Evolutionary conservation across 495 filamentous ascomycete genomes (phyloP).

Genomic region (Durotheca rogersii): DNA sequence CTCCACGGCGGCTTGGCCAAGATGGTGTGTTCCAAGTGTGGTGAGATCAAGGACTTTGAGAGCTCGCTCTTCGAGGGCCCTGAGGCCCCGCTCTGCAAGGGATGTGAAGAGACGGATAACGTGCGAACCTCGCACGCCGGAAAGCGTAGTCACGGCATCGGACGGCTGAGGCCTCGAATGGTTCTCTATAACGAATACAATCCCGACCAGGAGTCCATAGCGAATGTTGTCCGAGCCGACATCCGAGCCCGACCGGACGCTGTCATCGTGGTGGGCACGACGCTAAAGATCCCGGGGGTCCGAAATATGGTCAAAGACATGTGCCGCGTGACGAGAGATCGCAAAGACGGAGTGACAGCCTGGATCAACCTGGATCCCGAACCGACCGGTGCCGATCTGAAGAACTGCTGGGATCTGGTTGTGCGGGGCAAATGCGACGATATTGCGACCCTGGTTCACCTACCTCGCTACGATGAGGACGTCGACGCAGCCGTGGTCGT

Average conservation of each 20-base stretch:
- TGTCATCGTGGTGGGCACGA: conserved; percentile 92
- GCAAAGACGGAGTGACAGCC: conserved; percentile 84
- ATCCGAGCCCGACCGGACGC: conserved; percentile 83
- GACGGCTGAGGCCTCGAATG: conserved; percentile 85
- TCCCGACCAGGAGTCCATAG: conserved; percentile 93
- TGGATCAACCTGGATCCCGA: conserved; percentile 91
- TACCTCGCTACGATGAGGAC: conserved; percentile 77
- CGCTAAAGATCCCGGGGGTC: conserved; percentile 90
- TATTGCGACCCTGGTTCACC: conserved; percentile 70
- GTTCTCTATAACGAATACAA: conserved; percentile 97
- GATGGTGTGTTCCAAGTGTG: conserved; percentile 95
- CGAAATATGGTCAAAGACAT: conserved; percentile 86
- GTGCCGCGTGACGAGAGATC: conserved; percentile 73
- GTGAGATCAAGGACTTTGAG: conserved; percentile 72
- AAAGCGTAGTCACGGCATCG: conserved; percentile 91
- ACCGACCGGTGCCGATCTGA: conserved; percentile 79
- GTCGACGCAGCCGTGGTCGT: conserved; percentile 44
- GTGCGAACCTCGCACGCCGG: conserved; percentile 75
- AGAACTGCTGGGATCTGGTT: conserved; percentile 88
- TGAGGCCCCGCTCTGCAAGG: conserved; percentile 75
- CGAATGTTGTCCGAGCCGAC: conserved; percentile 81
- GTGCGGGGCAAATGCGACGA: conserved; percentile 86
- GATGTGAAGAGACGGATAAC: conserved; percentile 72
- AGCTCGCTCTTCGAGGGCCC: conserved; percentile 79
- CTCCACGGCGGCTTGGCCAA: conserved; percentile 91